Percentiles rank a stretch among this genome's conserved stretches.
Conservation (phyloP, 1,284 basidiomycete genomes). For the Cutaneotrichosporon sp. region DNA sequence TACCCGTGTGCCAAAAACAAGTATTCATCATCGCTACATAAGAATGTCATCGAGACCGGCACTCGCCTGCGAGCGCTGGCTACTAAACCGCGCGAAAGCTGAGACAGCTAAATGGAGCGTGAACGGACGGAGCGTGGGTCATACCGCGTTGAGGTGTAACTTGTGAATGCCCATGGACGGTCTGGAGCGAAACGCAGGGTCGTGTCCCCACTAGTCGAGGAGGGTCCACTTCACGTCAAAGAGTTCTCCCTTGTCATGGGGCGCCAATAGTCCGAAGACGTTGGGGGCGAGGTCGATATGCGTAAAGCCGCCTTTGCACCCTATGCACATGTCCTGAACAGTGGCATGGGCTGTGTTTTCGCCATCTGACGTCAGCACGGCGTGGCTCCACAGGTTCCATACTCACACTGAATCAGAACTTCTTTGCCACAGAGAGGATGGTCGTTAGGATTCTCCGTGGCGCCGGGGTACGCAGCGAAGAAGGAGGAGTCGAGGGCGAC, state of each 20-base stretch:
- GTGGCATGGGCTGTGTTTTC: slow-evolving; percentile 47
- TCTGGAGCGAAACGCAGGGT: not conserved
- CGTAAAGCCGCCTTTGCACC: not conserved
- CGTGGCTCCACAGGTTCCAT: not conserved
- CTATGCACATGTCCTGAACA: slow-evolving; percentile 50
- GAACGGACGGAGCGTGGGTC: too few species aligned
- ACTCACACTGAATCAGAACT: slow-evolving; percentile 40
- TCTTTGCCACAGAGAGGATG: slow-evolving; percentile 54
- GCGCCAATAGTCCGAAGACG: not conserved
- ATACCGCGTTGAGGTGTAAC: too few species aligned
- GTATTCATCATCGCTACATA: too few species aligned
- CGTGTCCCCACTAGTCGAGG: not conserved
- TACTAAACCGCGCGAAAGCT: too few species aligned
- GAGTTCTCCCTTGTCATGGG: not conserved
- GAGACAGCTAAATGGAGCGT: too few species aligned
- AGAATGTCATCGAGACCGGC: too few species aligned
- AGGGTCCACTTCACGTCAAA: not conserved
- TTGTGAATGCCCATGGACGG: too few species aligned
- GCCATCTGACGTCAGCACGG: slow-evolving; percentile 27
- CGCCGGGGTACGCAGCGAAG: slow-evolving; percentile 51
- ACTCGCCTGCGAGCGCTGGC: too few species aligned
- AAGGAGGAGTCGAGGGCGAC: slow-evolving; percentile 49
- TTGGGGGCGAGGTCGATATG: not conserved
- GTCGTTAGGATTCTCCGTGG: slow-evolving; percentile 50
- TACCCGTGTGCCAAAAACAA: too few species aligned